A percentile compares a stretch with the other conserved stretches of the same genome.
phyloP scores from a whole-genome alignment of 2,329 filamentous ascomycete genomes.

The Aspergillus thermomutatus region DNA sequence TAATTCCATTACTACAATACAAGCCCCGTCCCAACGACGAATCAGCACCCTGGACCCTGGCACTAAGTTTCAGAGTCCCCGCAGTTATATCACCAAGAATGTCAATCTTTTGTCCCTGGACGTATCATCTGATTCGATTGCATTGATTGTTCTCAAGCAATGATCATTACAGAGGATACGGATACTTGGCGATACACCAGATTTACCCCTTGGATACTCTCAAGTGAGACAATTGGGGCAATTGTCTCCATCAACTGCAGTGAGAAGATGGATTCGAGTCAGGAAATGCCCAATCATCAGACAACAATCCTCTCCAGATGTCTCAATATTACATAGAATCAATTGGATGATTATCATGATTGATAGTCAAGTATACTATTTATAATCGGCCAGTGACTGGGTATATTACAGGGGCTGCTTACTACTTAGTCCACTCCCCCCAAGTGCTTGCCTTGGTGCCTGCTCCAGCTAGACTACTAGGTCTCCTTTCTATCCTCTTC shows the following conservation, averaged over 20 bases:
- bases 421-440: background rate
- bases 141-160: background rate
- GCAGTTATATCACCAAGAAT: background rate
- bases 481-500: slow-evolving; percentile 7
- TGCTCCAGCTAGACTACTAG: slow-evolving; percentile 8
- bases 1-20: background rate
- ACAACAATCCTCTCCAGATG: background rate
- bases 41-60: background rate
- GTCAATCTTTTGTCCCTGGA: background rate
- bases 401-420: background rate
- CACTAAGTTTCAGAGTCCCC: background rate
- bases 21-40: background rate
- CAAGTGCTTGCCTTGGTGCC: background rate
- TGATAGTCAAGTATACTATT: background rate
- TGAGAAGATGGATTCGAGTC: background rate
- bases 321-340: background rate
- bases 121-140: background rate
- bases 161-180: background rate
- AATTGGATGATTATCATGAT: background rate
- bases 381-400: background rate
- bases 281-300: background rate
- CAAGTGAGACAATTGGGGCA: background rate
- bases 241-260: background rate
- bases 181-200: background rate
- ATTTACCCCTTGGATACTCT: background rate